Conservation (phyloP, 2,329 filamentous ascomycete species). For the Chaetomium globosum region DNA sequence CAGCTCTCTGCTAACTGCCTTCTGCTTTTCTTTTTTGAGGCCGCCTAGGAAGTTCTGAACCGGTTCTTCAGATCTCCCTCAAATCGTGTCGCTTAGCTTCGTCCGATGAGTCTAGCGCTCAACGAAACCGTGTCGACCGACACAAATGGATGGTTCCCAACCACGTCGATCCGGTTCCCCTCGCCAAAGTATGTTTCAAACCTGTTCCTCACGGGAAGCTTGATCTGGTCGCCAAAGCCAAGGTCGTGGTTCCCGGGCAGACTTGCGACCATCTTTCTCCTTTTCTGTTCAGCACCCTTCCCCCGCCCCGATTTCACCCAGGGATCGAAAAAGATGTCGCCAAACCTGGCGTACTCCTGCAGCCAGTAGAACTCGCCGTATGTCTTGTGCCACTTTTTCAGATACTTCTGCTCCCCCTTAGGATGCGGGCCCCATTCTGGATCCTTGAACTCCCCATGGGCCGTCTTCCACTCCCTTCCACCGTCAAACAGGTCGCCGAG, state of each 20-base stretch:
- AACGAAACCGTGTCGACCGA: slow-evolving; percentile 87
- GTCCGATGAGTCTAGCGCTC: slow-evolving; percentile 66
- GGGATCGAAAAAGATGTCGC: slow-evolving; percentile 76
- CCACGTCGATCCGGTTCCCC: slow-evolving; percentile 84
- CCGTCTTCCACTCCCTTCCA: slow-evolving; percentile 89
- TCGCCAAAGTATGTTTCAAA: slow-evolving; percentile 90
- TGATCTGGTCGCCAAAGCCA: slow-evolving; percentile 84
- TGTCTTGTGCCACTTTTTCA: slow-evolving; percentile 69
- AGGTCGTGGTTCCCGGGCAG: slow-evolving; percentile 94
- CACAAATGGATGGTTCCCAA: slow-evolving; percentile 94
- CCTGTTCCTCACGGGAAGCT: slow-evolving; percentile 75
- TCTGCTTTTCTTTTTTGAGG: slow-evolving; percentile 66
- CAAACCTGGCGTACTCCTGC: slow-evolving; percentile 81
- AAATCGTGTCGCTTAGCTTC: slow-evolving; percentile 57
- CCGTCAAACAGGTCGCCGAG: slow-evolving; percentile 95
- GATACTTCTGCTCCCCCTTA: slow-evolving; percentile 53
- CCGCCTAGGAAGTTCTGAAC: slow-evolving; percentile 73
- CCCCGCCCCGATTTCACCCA: slow-evolving; percentile 62
- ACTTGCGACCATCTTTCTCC: slow-evolving; percentile 78
- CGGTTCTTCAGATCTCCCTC: slow-evolving; percentile 70
- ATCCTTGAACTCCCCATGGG: slow-evolving; percentile 60
- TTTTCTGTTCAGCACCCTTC: slow-evolving; percentile 62
- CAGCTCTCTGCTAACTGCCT: slow-evolving; percentile 70
- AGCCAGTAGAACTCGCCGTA: slow-evolving; percentile 87
- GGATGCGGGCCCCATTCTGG: slow-evolving; percentile 61